These are phyloP conservation scores for Dryadomyces sulphureus DNA, from an alignment of 2,329 filamentous ascomycete genomes.

Conservation along the genomic window DNA sequence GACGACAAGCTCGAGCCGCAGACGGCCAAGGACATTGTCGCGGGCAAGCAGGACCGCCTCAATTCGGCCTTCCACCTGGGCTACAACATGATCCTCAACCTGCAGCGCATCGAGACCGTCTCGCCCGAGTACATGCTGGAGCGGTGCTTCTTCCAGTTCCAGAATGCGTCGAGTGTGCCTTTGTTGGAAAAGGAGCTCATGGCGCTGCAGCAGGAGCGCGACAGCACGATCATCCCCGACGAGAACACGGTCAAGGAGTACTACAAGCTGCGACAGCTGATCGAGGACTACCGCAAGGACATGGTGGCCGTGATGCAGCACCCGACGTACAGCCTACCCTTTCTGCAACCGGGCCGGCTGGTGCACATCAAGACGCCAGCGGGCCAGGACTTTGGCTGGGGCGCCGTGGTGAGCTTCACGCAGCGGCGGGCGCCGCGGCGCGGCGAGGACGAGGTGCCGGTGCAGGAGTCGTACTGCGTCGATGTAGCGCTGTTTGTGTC, in stretches of 20 bases:
- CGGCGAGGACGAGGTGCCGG: slow-evolving; percentile 49
- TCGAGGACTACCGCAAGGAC: slow-evolving; percentile 71
- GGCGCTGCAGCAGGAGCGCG: slow-evolving; percentile 60
- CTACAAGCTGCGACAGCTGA: slow-evolving; percentile 73
- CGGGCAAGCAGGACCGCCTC: slow-evolving; percentile 89
- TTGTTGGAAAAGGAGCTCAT: slow-evolving; percentile 70
- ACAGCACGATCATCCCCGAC: slow-evolving; percentile 64
- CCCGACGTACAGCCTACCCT: slow-evolving; percentile 72
- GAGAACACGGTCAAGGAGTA: slow-evolving; percentile 88
- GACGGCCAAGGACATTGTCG: slow-evolving; percentile 87
- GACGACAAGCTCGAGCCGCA: slow-evolving; percentile 91
- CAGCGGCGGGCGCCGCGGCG: slow-evolving; percentile 47
- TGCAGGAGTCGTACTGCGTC: slow-evolving; percentile 67
- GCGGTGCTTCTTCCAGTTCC: slow-evolving; percentile 94
- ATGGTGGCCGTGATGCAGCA: slow-evolving; percentile 88
- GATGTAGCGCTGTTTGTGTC: slow-evolving; percentile 61
- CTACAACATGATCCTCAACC: slow-evolving; percentile 98
- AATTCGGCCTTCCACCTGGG: slow-evolving; percentile 96
- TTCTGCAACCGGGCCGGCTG: slow-evolving; percentile 74
- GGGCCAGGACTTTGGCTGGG: slow-evolving; percentile 78
- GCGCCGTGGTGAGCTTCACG: slow-evolving; percentile 64
- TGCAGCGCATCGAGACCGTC: slow-evolving; percentile 96
- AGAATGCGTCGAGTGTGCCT: slow-evolving; percentile 80
- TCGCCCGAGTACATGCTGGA: slow-evolving; percentile 99
- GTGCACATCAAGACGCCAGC: slow-evolving; percentile 66